A percentile compares a stretch with the other conserved stretches of the same genome.
Conservation (phyloP, 2,329 filamentous ascomycete genomes). For the Ophiostoma pallidulum region DNA sequence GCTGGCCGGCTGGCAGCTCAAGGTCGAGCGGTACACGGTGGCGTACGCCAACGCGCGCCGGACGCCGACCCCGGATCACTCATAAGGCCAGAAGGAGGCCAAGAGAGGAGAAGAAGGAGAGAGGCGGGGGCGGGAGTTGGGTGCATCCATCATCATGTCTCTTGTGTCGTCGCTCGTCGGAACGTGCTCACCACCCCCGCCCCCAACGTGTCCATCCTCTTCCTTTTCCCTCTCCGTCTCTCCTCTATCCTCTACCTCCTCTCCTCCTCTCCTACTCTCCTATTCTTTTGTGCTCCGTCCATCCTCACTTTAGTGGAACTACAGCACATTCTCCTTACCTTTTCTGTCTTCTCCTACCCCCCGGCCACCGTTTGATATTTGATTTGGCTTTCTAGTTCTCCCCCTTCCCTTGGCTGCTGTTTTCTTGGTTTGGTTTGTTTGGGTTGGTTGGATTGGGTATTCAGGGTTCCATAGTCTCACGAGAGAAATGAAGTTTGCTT, state of each 20-base stretch:
- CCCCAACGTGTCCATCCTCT: too few relatives aligned
- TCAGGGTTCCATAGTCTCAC: too few relatives aligned
- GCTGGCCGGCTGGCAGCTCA: constrained; percentile 35
- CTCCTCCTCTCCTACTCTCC: background rate
- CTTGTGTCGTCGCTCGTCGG: too few relatives aligned
- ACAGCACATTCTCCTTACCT: background rate
- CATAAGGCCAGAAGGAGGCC: constrained; percentile 3
- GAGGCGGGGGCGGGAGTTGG: too few relatives aligned
- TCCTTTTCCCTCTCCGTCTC: background rate
- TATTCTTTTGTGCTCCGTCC: background rate
- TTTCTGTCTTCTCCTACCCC: background rate
- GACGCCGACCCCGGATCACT: constrained; percentile 22
- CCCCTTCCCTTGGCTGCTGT: too few relatives aligned
- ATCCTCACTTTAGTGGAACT: too few relatives aligned
- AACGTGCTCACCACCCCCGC: too few relatives aligned
- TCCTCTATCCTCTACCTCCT: background rate
- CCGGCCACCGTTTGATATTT: background rate
- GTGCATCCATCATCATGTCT: too few relatives aligned
- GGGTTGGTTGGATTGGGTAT: too few relatives aligned
- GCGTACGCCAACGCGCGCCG: constrained; percentile 26
- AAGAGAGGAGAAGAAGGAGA: background rate
- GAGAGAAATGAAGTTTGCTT: background rate
- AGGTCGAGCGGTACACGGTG: constrained; percentile 33
- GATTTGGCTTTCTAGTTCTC: too few relatives aligned
- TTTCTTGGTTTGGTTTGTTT: too few relatives aligned